Evolutionary conservation across 176 grass and related monocot genomes (phyloP), one percentile per base, ranked within the genome.

Genomic region (Ensete ventricosum): DNA sequence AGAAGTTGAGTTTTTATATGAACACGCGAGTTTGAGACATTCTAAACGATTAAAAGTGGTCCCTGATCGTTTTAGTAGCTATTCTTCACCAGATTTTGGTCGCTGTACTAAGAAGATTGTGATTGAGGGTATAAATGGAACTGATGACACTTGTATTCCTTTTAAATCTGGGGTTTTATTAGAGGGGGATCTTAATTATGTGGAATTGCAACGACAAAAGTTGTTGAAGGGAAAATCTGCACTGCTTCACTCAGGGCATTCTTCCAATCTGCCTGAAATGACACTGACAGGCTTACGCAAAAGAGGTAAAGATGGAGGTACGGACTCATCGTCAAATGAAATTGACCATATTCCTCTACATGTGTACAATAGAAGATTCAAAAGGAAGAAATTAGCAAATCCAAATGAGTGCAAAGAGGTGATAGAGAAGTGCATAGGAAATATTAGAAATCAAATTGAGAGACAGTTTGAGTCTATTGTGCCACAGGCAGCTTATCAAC

Each of bases 11-110:
- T 72, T 83, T 54, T 81, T 90, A 50, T 89, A 87, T 82, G 77
- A 81, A 64, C 72, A 87, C 14, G 59, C 85, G 34, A 78, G 84
- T 76, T 80, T 97, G 73, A 90, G 94, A 83, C 94, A 83, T 21
- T 97, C 94, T 62, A 93, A 93, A 77, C 94, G 90, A 67, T 62
- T 58, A 71, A 97, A 85, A 68, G 77, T 69, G 34, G 76, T 82
- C 72, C 85, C 85, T 25, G 77, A 85, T 48, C 82, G 75, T 55
- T 90, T 90, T 93, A 81, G 49, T 68, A 88, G 85, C 80, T 87
- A 97, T 66, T 43, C 66, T n/a, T 51, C 67, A 24, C 83, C 87
- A 43, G 88, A 86, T 79, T 96, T 90, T 68, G 55, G 50, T 17
- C 58, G 85, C 19, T 74, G 57, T 67, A 71, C 76, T 80, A 82